Evolutionary conservation across 169 alveolate species (phyloP), one percentile per base, ranked within the genome.

Genomic region (Prorocentrum cordatum): DNA sequence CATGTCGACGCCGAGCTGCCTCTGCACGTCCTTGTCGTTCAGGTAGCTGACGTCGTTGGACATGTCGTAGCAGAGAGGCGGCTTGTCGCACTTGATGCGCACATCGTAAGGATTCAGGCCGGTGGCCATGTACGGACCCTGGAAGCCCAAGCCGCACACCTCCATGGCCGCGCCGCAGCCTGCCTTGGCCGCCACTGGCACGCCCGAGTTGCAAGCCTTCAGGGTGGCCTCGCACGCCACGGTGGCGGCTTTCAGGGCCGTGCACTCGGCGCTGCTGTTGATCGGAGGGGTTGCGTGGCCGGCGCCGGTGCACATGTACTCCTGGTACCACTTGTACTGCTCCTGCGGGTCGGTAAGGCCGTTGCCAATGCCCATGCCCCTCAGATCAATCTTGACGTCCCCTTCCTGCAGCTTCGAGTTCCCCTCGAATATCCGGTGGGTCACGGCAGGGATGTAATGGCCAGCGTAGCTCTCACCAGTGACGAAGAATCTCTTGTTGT

Each of bases 381-480:
- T 67, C 70, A 67, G 45, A 1, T 71, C 68, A 31, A 82, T 27
- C 50, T 82, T 82, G 82, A 82, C 61, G 91, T 39, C 39, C 29
- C 26, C 33, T 3, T n/a, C 27, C 36, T 31, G 4, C 50, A 33
- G 33, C 14, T 68, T 35, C 10, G 22, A 29, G 58, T 42, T 16
- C n/a, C 16, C 16, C 58, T 9, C 9, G 16, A 42, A 42, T 42
- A 42, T 42, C 58, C n/a, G 64, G 59, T 64, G 82, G 16, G 67
- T 27, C 67, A 64, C 80, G 3, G 80, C 77, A 1, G 80, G 82
- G 54, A 82, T 42, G 33, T 77, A 89, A 62, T 89, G 93, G 6
- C 98, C 98, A 32, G 96, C 96, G 85, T 96, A 96, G 68, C 95
- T 92, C 85, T 94, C 96, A 24, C 97, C 98, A 29, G 95, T 91